Base-by-base conservation (phyloP, 805 yeast species). In the Teunomyces stri region DNA sequence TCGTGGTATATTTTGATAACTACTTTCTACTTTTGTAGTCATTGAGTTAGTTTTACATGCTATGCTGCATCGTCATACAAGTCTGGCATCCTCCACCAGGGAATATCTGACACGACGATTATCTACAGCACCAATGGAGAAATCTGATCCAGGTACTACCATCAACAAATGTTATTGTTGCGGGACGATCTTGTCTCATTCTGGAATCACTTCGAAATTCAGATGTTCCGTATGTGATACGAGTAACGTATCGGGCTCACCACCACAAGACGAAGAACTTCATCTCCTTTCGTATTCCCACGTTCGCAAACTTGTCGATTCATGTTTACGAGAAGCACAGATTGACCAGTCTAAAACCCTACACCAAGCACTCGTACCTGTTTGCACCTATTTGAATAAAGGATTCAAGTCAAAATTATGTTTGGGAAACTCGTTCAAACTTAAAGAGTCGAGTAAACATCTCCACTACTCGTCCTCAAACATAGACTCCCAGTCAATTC, bases 161-260 rank as follows among this genome's bases (percentile, higher is more conserved):
- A 22, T 37, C 29, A 37, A 37, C 40, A 37, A 37, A 22, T 37
- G 40, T n/a, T 13, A 22, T 6, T 37, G 40, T 27, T 37, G 40
- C 16, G 40, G 40, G 5, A 37, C 40, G 6, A 37, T 37, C 16
- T 21, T 37, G 22, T 37, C 40, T 3, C 22, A 37, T 11, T 20
- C 40, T 3, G 46, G 31, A 6, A 45, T 49, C 3, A 41, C 65
- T 7, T 33, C 47, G n/a, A 71, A 71, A 47, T 82, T 79, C 58
- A 75, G 78, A 48, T 87, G 96, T 58, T 70, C 82, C 0, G 70
- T 80, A 3, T 87, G 96, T 56, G 74, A 70, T 31, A 76, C 84
- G 5, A 80, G 81, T 1, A 67, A 69, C 28, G 51, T 68, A 10
- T 43, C 69, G 13, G 52, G 48, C 6, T 52, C 43, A 9, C 22